phyloP scores from a whole-genome alignment of 768 basidiomycete species.

The Lentinula sp. region DNA sequence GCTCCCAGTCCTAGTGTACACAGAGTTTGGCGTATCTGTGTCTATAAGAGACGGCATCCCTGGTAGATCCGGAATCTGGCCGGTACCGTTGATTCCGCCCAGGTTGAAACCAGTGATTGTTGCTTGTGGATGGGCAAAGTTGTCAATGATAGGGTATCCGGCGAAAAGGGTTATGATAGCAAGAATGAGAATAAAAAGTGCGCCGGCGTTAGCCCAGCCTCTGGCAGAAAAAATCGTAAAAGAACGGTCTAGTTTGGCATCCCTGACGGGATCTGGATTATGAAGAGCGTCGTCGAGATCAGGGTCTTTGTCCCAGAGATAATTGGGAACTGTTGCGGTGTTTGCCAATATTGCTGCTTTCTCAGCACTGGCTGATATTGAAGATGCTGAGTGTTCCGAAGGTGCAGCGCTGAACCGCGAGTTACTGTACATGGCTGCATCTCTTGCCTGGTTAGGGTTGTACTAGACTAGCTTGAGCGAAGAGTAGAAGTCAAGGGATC shows the following conservation, averaged over 20 bases:
- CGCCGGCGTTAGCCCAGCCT: constrained; percentile 78
- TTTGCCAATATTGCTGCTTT: constrained; percentile 26
- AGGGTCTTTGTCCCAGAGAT: constrained; percentile 78
- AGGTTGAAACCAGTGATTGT: constrained; percentile 64
- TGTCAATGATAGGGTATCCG: constrained; percentile 79
- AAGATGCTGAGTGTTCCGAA: constrained; percentile 27
- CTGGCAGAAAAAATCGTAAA: constrained; percentile 75
- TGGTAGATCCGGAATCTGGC: constrained; percentile 78
- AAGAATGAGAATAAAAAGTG: constrained; percentile 60
- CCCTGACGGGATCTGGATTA: constrained; percentile 76
- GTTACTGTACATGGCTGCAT: constrained; percentile 37
- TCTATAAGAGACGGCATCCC: constrained; percentile 72
- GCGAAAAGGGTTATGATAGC: constrained; percentile 78
- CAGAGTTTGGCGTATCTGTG: constrained; percentile 59
- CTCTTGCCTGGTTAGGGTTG: constrained; percentile 42
- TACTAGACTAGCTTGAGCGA: constrained; percentile 35
- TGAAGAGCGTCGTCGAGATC: constrained; percentile 90
- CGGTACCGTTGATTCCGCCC: constrained; percentile 83
- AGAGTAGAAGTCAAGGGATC: constrained; percentile 4
- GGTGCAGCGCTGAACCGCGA: constrained; percentile 52
- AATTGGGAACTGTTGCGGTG: constrained; percentile 63
- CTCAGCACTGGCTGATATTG: constrained; percentile 19
- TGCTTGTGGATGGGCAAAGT: constrained; percentile 30
- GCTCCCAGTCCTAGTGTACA: constrained; percentile 49
- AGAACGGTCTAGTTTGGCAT: constrained; percentile 48